These are phyloP conservation scores for Diaporthe ampelina DNA, from an alignment of 2,329 filamentous ascomycete species.

Conservation along the genomic window DNA sequence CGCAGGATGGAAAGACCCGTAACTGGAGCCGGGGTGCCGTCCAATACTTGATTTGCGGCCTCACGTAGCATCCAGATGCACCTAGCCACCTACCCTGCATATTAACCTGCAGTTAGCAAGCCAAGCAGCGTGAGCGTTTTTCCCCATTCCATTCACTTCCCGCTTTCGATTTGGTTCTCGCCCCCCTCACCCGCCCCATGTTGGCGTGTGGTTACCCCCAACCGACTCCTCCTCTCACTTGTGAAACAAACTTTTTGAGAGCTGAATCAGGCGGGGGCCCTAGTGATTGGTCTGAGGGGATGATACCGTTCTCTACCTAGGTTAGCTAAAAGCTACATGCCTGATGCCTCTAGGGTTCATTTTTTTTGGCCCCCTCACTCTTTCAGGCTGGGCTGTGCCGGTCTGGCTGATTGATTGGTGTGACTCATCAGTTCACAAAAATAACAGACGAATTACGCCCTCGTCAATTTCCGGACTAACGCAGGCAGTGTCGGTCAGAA, in stretches of 20 bases:
- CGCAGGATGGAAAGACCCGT: background rate
- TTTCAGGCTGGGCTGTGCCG: background rate
- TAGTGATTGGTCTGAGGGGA: constrained; percentile 13
- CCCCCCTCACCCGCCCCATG: constrained; percentile 8
- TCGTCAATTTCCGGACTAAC: background rate
- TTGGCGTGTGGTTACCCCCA: constrained; percentile 4
- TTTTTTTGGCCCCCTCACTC: constrained; percentile 6
- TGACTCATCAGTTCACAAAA: constrained; percentile 29
- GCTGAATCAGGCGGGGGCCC: constrained; percentile 8
- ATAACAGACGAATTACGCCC: constrained; percentile 12
- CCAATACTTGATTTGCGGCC: constrained; percentile 5
- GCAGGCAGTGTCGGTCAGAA: constrained; percentile 14
- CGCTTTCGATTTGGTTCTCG: background rate
- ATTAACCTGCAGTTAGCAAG: constrained; percentile 21
- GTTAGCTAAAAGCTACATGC: constrained; percentile 14
- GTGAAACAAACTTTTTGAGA: constrained; percentile 27
- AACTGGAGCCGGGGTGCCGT: background rate
- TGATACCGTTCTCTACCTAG: background rate
- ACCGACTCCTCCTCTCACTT: background rate
- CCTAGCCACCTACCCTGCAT: constrained; percentile 34
- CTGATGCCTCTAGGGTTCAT: background rate
- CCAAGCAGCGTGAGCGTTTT: constrained; percentile 23
- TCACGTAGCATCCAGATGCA: constrained; percentile 32
- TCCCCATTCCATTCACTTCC: background rate
- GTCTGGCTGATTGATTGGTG: background rate